phyloP scores from a whole-genome alignment of 2,329 filamentous ascomycete species.

The Diaporthe humulicola region DNA sequence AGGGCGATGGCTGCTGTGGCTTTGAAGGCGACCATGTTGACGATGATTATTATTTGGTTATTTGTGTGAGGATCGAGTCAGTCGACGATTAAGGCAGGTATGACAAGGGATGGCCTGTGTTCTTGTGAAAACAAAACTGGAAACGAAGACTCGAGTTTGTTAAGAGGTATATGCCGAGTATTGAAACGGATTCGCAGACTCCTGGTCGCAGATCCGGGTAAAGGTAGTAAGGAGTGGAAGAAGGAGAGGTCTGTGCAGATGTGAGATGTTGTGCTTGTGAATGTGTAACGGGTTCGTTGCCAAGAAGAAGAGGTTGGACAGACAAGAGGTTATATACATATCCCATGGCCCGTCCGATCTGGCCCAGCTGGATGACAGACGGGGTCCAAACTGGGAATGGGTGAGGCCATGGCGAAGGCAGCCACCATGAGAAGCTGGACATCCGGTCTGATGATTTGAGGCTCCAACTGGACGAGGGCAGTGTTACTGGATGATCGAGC shows the following conservation, averaged over 20 bases:
- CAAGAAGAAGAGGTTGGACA: neutral
- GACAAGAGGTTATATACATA: neutral
- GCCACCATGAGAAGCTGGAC: constrained; percentile 2
- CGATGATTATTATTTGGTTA: neutral
- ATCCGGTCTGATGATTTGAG: constrained; percentile 33
- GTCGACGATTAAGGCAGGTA: neutral
- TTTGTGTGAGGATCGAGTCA: neutral
- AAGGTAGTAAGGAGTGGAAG: constrained; percentile 9
- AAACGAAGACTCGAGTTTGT: neutral
- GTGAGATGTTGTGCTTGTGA: constrained; percentile 1
- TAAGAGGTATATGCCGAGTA: neutral
- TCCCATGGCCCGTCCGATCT: neutral
- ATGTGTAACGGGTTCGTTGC: neutral
- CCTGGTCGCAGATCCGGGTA: constrained; percentile 38
- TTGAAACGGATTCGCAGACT: constrained; percentile 37
- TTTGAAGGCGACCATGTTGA: constrained; percentile 25
- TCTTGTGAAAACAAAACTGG: constrained; percentile 10
- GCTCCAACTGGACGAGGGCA: constrained; percentile 16
- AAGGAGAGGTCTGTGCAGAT: constrained; percentile 26
- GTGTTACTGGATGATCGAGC: constrained; percentile 26
- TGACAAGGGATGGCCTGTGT: neutral
- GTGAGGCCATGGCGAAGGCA: constrained; percentile 20
- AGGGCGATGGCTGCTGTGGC: constrained; percentile 14
- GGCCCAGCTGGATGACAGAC: neutral
- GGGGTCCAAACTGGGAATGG: neutral